A percentile compares a stretch with the other conserved stretches of the same genome.
These are phyloP conservation scores for Blepharisma stoltei DNA, from an alignment of 73 alveolate species.

Conservation along the genomic window DNA sequence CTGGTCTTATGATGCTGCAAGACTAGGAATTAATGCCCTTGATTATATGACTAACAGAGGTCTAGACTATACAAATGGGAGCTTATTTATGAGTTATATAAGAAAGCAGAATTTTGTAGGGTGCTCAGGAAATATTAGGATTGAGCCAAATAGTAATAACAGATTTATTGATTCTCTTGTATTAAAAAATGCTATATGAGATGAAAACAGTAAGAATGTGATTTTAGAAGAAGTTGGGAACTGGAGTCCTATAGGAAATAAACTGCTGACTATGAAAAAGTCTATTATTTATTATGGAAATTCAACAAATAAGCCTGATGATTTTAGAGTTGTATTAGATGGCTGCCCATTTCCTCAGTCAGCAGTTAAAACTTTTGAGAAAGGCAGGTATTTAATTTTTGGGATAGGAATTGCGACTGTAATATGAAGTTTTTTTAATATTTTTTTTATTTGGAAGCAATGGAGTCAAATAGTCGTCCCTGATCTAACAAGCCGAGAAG, in stretches of 20 bases:
- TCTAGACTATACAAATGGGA: conserved; percentile 10
- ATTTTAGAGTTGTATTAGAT: not conserved
- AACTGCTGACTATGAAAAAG: not conserved
- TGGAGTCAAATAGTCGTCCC: conserved; percentile 7
- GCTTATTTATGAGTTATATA: not conserved
- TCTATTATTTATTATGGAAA: not conserved
- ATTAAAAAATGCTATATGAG: no score
- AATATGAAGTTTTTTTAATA: not conserved
- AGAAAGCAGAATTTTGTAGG: conserved; percentile 18
- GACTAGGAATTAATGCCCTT: no score
- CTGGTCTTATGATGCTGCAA: no score
- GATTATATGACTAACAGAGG: not conserved
- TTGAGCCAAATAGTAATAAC: no score
- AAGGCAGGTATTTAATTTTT: conserved; percentile 8
- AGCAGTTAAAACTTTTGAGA: not conserved
- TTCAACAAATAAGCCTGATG: not conserved
- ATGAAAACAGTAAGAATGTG: no score
- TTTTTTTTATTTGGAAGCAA: not conserved
- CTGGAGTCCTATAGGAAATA: no score
- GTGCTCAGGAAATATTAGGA: not conserved
- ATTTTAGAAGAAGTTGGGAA: no score
- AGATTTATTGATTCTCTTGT: no score
- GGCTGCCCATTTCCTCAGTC: conserved; percentile 25
- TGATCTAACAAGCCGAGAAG: not conserved
- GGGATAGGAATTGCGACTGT: not conserved